phyloP scores from a whole-genome alignment of 2,329 filamentous ascomycete genomes.

The Trichoderma sp. region DNA sequence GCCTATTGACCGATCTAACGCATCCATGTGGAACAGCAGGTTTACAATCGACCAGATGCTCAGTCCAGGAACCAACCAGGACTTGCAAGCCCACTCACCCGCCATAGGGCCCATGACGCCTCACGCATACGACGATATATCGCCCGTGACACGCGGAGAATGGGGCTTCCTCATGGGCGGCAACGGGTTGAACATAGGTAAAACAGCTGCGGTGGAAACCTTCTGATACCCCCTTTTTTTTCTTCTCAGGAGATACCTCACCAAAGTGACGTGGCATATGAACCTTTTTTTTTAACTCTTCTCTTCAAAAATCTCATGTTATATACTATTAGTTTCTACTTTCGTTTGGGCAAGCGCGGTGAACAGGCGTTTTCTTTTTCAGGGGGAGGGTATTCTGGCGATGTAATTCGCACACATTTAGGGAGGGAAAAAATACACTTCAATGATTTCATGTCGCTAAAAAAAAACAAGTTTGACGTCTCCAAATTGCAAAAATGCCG shows the following conservation, averaged over 20 bases:
- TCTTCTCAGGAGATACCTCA: not conserved
- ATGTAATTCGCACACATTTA: not conserved
- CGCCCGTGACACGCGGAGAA: conserved; percentile 61
- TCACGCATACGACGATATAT: conserved; percentile 62
- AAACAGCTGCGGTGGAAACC: conserved; percentile 54
- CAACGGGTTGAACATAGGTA: conserved; percentile 44
- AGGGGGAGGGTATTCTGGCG: not conserved
- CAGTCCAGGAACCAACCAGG: conserved; percentile 28
- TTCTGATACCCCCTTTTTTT: conserved; percentile 40
- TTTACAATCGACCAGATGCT: conserved; percentile 49
- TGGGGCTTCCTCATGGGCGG: conserved; percentile 63
- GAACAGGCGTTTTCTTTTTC: conserved; percentile 15
- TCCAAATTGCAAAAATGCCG: not conserved
- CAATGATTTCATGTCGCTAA: not conserved
- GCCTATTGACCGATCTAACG: conserved; percentile 34
- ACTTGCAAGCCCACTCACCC: conserved; percentile 17
- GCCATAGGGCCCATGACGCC: conserved; percentile 55
- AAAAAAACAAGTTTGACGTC: not conserved
- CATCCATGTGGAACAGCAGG: conserved; percentile 33
- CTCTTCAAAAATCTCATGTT: not conserved
- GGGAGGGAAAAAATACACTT: conserved; percentile 5
- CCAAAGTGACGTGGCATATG: not conserved
- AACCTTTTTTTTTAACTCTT: not conserved
- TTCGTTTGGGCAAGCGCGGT: conserved; percentile 15
- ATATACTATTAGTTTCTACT: conserved; percentile 16